Evolutionary conservation across 306 rosid genomes (phyloP).

Genomic region (Glycyrrhiza uralensis): DNA sequence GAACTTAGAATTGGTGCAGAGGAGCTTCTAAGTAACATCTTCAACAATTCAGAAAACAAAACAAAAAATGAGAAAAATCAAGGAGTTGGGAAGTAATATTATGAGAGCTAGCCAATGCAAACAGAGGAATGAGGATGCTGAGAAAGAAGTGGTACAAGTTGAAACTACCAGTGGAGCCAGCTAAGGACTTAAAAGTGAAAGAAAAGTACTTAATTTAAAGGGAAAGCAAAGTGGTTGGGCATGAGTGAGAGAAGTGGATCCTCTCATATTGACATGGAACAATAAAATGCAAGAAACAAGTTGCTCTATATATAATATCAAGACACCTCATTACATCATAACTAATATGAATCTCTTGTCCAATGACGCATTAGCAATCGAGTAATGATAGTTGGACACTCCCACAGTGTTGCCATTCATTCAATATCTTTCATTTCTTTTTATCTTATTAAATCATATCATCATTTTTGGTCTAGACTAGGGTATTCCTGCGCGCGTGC

Average conservation of each 20-base stretch:
- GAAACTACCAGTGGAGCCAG: background rate
- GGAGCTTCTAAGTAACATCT: conserved; percentile 68
- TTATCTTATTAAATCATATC: too few species aligned
- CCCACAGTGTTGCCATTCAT: too few species aligned
- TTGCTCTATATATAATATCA: background rate
- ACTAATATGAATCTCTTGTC: too few species aligned
- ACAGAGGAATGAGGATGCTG: background rate
- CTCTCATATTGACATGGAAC: background rate
- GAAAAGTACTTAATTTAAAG: conserved; percentile 7
- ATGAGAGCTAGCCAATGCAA: background rate
- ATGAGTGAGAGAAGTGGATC: background rate
- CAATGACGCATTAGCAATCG: too few species aligned
- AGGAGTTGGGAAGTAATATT: background rate
- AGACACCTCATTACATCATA: too few species aligned
- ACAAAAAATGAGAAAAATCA: background rate
- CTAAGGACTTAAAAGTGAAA: conserved; percentile 18
- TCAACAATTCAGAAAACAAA: background rate
- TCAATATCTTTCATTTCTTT: too few species aligned
- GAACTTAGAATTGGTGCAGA: conserved; percentile 63
- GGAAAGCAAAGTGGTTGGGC: background rate
- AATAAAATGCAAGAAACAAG: conserved; percentile 5
- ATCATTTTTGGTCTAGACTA: too few species aligned
- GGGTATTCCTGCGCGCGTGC: too few species aligned
- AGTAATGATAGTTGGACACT: too few species aligned
- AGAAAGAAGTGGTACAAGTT: background rate